A percentile compares a stretch with the other conserved stretches of the same genome.
Conservation (phyloP, 2,329 filamentous ascomycete genomes). For the Colletotrichum nymphaeae region DNA sequence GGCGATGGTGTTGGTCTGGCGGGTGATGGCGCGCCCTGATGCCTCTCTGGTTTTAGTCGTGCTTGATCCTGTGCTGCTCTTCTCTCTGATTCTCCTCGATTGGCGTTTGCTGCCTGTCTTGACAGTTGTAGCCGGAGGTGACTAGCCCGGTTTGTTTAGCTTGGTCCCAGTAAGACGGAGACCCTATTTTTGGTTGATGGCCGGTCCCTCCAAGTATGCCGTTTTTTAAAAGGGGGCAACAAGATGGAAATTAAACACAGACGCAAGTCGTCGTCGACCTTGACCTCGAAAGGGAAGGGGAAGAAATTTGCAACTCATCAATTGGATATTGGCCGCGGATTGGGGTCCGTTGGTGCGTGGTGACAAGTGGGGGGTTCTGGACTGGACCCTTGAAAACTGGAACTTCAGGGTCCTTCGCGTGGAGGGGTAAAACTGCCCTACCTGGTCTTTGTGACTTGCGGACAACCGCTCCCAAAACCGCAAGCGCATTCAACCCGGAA, state of each 20-base stretch:
- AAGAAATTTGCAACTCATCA: constrained; percentile 34
- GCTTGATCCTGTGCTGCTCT: background rate
- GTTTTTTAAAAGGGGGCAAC: constrained; percentile 17
- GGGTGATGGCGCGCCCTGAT: background rate
- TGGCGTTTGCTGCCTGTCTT: background rate
- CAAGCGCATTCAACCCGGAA: background rate
- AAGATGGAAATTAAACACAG: background rate
- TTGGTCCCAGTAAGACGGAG: background rate
- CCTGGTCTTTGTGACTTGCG: background rate
- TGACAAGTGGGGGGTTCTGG: constrained; percentile 31
- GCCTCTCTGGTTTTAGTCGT: background rate
- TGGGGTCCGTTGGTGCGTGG: constrained; percentile 28
- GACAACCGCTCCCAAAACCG: background rate
- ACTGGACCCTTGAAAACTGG: constrained; percentile 36
- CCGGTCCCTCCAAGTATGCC: constrained; percentile 15
- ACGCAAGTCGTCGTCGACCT: constrained; percentile 7
- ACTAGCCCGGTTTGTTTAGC: background rate
- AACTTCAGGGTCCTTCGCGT: constrained; percentile 35
- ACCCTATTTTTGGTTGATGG: background rate
- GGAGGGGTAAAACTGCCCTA: constrained; percentile 27
- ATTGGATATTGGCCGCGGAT: constrained; percentile 31
- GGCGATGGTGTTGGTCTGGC: background rate
- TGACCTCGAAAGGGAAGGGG: background rate
- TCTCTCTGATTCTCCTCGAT: too few relatives aligned
- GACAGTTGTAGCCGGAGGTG: background rate